phyloP scores from a whole-genome alignment of 306 rosid species.

The Astragalus glycyphyllos region DNA sequence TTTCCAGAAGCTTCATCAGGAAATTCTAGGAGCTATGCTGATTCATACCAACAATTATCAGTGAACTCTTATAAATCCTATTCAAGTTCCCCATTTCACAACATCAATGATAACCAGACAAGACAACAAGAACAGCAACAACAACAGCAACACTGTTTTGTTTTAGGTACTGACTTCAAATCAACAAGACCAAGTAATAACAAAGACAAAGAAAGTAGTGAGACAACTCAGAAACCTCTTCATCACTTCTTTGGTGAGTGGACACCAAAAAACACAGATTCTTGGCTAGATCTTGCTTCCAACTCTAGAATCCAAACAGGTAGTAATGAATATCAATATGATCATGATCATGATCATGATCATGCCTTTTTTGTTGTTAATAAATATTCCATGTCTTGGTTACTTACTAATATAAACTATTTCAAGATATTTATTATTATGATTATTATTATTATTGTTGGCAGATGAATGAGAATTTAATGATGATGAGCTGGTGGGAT shows the following conservation, averaged over 20 bases:
- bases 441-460: constrained; percentile 18
- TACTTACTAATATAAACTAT: too few species aligned
- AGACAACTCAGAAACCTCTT: constrained; percentile 75
- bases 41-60: constrained; percentile 62
- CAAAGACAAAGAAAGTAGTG: constrained; percentile 66
- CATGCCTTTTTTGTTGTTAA: too few species aligned
- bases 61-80: constrained; percentile 62
- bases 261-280: constrained; percentile 85
- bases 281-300: constrained; percentile 98
- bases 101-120: constrained; percentile 45
- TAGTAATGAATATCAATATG: constrained; percentile 31
- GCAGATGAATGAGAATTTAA: constrained; percentile 79
- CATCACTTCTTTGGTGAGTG: constrained; percentile 97
- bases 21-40: constrained; percentile 57
- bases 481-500: constrained; percentile 47
- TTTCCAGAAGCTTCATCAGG: constrained; percentile 83
- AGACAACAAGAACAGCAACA: constrained; percentile 50
- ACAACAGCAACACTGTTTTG: constrained; percentile 68
- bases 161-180: constrained; percentile 91
- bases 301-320: constrained; percentile 72
- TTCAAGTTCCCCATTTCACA: constrained; percentile 60
- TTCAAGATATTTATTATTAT: constrained; percentile 27
- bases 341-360: neutral
- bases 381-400: neutral
- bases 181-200: constrained; percentile 59